Evolutionary conservation across 768 basidiomycete genomes (phyloP), one percentile per base, ranked within the genome.

Genomic region (Dioszegia crocea): DNA sequence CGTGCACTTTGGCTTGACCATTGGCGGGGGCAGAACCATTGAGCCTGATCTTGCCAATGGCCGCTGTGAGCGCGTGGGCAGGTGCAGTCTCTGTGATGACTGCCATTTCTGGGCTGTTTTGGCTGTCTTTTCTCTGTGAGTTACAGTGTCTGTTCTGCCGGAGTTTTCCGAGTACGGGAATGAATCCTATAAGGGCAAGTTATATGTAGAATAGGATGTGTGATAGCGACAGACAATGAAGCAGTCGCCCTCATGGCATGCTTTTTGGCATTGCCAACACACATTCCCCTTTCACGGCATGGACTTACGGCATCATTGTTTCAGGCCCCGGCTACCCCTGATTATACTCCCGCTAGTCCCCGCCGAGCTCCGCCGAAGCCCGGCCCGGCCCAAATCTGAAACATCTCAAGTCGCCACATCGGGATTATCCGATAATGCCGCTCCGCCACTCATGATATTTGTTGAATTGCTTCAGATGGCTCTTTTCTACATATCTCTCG

Each of bases 41-140:
- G 36, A 68, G 57, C 49, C 60, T 68, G 43, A 68, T 46, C 16
- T 60, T 62, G 24, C 58, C 66, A 26, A 68, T 41, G 12, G 45
- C 31, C 21, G 56, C 36, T 5, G 41, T 19, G 33, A 44, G 19
- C 30, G 36, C 10, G 4, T 50, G 39, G 9, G 43, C 33, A 21
- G 52, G 59, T 11, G 38, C 54, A 17, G 61, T 55, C 26, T 56
- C 41, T 27, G 60, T 62, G 29, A 52, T 56, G 55, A 56, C 63
- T 43, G 63, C 39, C 62, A 64, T 64, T 16, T n/a, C 55, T 39
- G 36, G 3, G 29, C 16, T 5, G 8, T 23, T 26, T n/a, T 2
- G 29, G 44, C 2, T 12, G 17, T 30, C 24, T 19, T 4, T 27
- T 56, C 14, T 38, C 4, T 3, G 29, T 19, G 51, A 38, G n/a